Evolutionary conservation across 2,329 filamentous ascomycete genomes (phyloP).

Genomic region (Diplodia corticola): DNA sequence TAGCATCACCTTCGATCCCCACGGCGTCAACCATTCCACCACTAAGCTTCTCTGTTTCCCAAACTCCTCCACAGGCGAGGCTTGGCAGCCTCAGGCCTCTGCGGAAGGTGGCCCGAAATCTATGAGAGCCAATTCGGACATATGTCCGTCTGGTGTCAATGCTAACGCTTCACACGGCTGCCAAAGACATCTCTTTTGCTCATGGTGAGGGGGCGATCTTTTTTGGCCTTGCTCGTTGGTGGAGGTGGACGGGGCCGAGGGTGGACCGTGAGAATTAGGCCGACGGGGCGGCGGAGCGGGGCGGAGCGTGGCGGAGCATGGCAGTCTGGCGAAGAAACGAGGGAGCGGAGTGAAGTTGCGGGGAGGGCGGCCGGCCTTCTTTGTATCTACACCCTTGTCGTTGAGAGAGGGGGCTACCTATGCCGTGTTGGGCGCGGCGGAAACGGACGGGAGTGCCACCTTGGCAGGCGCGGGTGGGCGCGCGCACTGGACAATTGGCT

Average conservation of each 20-base stretch:
- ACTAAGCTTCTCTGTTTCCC: conserved; percentile 39
- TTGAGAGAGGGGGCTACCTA: not conserved
- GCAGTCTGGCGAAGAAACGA: not conserved
- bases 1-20: conserved; percentile 45
- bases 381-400: not conserved
- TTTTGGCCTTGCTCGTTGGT: not conserved
- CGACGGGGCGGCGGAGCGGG: no score
- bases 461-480: no score
- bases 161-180: no score
- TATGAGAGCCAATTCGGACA: no score
- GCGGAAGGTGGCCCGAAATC: no score
- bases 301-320: not conserved
- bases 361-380: not conserved
- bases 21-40: conserved; percentile 41
- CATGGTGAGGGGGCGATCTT: no score
- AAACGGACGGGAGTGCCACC: no score
- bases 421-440: not conserved
- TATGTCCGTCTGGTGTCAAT: no score
- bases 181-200: no score
- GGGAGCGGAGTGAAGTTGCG: no score
- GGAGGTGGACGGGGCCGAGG: not conserved
- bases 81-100: not conserved
- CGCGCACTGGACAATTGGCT: not conserved
- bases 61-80: conserved; percentile 18
- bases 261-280: not conserved